Percentiles rank a stretch among this genome's conserved stretches.
These are phyloP conservation scores for Nidularia pulvinata DNA, from an alignment of 768 basidiomycete species.

Conservation along the genomic window DNA sequence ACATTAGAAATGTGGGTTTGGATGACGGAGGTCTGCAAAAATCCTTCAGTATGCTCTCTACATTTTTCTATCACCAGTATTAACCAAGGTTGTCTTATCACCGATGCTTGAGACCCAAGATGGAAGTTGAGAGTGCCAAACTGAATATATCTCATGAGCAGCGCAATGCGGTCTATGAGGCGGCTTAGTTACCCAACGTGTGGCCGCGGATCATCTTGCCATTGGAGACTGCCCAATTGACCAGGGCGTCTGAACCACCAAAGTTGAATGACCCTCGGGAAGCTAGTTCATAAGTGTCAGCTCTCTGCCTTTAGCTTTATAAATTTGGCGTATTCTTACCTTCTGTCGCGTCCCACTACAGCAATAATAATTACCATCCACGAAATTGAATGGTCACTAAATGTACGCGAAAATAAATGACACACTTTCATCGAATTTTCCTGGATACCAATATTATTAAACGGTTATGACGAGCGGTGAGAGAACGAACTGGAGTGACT, in stretches of 20 bases:
- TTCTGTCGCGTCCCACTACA: conserved; percentile 37
- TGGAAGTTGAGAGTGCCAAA: conserved; percentile 39
- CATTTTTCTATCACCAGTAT: background rate
- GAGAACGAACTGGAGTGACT: conserved; percentile 26
- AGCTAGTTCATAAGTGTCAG: conserved; percentile 6
- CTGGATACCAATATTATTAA: conserved; percentile 1
- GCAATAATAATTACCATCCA: background rate
- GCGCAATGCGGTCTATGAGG: background rate
- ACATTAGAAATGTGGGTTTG: conserved; percentile 45
- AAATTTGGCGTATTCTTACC: conserved; percentile 4
- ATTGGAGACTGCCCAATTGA: conserved; percentile 37
- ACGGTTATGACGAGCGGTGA: no score
- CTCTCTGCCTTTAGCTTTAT: background rate
- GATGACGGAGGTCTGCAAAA: conserved; percentile 34
- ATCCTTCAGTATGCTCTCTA: no score
- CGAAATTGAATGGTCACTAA: no score
- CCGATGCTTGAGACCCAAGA: conserved; percentile 35
- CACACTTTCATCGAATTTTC: conserved; percentile 38
- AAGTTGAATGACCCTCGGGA: conserved; percentile 26
- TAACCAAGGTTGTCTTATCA: conserved; percentile 33
- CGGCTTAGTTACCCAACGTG: conserved; percentile 23
- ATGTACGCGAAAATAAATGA: background rate
- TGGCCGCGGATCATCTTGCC: conserved; percentile 41
- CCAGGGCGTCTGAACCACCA: conserved; percentile 28
- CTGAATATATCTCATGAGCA: conserved; percentile 9